These are phyloP conservation scores for Neurospora intermedia DNA, from an alignment of 495 filamentous ascomycete genomes.

Conservation along the genomic window DNA sequence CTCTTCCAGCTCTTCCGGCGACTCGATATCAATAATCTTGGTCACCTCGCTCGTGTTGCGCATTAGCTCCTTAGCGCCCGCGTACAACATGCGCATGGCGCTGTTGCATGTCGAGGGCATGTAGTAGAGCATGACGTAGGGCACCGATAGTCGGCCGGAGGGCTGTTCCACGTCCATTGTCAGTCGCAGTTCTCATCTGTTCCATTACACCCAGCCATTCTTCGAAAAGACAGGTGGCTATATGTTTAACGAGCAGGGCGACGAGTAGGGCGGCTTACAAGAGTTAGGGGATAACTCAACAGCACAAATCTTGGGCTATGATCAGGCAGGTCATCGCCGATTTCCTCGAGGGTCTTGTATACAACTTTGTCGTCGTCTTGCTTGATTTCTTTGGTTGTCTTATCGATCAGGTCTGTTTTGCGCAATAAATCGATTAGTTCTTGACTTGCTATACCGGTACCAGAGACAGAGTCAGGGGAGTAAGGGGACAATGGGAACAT, in stretches of 20 bases:
- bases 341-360: slow-evolving; percentile 66
- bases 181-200: neutral
- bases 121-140: slow-evolving; percentile 91
- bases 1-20: slow-evolving; percentile 62
- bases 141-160: slow-evolving; percentile 40
- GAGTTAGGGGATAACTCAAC: slow-evolving; percentile 77
- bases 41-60: slow-evolving; percentile 79
- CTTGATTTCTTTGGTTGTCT: slow-evolving; percentile 74
- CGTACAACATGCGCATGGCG: slow-evolving; percentile 84
- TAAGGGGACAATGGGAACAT: slow-evolving; percentile 18
- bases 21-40: slow-evolving; percentile 68
- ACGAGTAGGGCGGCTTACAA: slow-evolving; percentile 35
- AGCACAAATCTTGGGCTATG: slow-evolving; percentile 81
- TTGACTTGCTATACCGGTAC: neutral
- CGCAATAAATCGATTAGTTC: neutral
- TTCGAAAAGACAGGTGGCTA: too few species aligned
- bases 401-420: slow-evolving; percentile 67
- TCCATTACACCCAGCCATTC: too few species aligned
- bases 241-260: too few species aligned
- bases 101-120: slow-evolving; percentile 80
- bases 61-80: slow-evolving; percentile 89
- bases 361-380: slow-evolving; percentile 59
- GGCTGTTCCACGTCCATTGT: slow-evolving; percentile 18
- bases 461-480: neutral
- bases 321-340: slow-evolving; percentile 87